phyloP scores from a whole-genome alignment of 495 filamentous ascomycete species.

The Penicillium canescens region DNA sequence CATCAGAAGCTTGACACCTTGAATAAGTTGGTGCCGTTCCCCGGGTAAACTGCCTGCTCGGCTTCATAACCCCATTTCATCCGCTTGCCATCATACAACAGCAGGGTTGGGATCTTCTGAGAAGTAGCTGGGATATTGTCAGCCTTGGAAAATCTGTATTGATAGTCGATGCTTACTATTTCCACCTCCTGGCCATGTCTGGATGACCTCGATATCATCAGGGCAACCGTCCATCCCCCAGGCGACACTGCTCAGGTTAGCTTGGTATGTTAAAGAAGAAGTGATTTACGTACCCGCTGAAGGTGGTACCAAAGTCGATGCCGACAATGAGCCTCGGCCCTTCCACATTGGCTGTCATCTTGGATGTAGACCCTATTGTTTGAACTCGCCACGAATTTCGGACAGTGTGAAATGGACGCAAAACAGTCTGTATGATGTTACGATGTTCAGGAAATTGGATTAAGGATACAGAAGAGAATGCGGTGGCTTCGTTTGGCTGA shows the following conservation, averaged over 20 bases:
- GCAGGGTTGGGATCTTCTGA: constrained; percentile 51
- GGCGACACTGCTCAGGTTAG: constrained; percentile 18
- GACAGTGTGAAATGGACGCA: too few species aligned
- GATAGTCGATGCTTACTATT: constrained; percentile 18
- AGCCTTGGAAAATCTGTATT: not conserved
- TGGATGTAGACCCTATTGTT: not conserved
- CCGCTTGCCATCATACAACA: constrained; percentile 32
- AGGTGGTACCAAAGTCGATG: constrained; percentile 53
- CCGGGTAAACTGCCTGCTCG: not conserved
- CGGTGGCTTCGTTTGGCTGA: too few species aligned
- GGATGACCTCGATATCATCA: constrained; percentile 34
- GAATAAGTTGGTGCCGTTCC: constrained; percentile 16
- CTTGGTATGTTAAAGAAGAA: constrained; percentile 23
- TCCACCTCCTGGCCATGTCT: constrained; percentile 31
- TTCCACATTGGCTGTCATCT: not conserved
- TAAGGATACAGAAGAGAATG: too few species aligned
- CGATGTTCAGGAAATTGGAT: too few species aligned
- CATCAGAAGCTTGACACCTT: constrained; percentile 42
- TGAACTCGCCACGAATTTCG: too few species aligned
- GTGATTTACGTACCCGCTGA: constrained; percentile 24
- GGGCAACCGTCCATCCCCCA: constrained; percentile 24
- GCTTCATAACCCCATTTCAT: constrained; percentile 48
- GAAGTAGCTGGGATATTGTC: constrained; percentile 22
- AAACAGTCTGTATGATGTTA: too few species aligned
- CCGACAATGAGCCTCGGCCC: constrained; percentile 30